Evolutionary conservation across 2,329 filamentous ascomycete species (phyloP), one percentile per base, ranked within the genome.

Genomic region (Periconia digitata): DNA sequence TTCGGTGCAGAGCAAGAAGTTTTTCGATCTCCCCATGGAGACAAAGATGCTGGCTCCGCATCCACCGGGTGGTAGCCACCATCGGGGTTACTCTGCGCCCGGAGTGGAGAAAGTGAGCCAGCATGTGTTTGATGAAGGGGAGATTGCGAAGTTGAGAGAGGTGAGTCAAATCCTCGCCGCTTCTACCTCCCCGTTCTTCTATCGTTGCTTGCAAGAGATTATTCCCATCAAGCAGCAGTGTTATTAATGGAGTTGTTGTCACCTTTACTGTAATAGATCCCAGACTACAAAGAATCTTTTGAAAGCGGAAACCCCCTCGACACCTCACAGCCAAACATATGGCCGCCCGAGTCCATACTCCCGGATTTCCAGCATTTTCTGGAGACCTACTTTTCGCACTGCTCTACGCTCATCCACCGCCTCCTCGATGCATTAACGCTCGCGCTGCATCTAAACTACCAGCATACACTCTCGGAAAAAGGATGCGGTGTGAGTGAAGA

Each of bases 31-130:
- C 1, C 65, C 67, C 0, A 46, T 59, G 3, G 55, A 61, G 10
- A 62, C 62, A 1, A 75, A 75, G 40, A 61, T 69, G 54, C 56
- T 68, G 18, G 69, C 71, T 2, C 71, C 72, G 0, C 73, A 75
- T 50, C 72, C 73, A 1, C 62, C 66, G 15, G 67, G 67, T 15
- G 67, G 69, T 8, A 50, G 60, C 2, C 69, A 72, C 44, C 72
- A 75, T 54, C 60, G 72, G 13, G 73, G 71, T 20, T 75, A 74
- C 53, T 73, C 70, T 0, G 58, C 62, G 6, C 63, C 66, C 0
- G 71, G 71, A 1, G 36, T 67, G 12, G 71, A 74, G 47, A 72
- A 73, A 46, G 68, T 73, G 0, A 51, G 47, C 7, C 66, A 70
- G 44, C 51, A 66, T 41, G 37, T 43, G n/a, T 70, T 62, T 43